Conservation (phyloP, 495 filamentous ascomycete genomes). For the Neurospora sp. region DNA sequence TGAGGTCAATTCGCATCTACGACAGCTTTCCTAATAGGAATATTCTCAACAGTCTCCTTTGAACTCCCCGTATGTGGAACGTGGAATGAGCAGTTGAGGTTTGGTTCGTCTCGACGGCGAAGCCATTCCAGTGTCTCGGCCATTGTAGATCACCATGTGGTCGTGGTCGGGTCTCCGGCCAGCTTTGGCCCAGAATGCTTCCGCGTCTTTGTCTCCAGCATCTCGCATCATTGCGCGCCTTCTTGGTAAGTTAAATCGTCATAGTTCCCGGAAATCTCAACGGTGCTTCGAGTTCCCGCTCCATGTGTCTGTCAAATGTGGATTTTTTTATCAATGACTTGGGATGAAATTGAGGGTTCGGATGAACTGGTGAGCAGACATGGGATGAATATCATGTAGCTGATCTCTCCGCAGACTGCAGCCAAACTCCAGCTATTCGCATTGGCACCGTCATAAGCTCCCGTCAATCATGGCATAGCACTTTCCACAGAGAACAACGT, state of each 20-base stretch:
- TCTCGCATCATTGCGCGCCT: slow-evolving; percentile 14
- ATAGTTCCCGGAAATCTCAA: neutral
- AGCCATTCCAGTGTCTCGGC: neutral
- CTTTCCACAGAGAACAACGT: slow-evolving; percentile 7
- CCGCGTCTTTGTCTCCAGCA: slow-evolving; percentile 7
- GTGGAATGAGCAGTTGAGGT: slow-evolving; percentile 9
- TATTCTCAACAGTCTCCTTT: neutral
- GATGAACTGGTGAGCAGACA: neutral
- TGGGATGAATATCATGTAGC: neutral
- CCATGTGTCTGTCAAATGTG: neutral
- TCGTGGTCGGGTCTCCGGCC: slow-evolving; percentile 16
- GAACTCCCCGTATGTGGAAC: neutral
- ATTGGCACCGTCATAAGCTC: slow-evolving; percentile 14
- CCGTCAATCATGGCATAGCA: slow-evolving; percentile 23
- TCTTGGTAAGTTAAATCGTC: neutral
- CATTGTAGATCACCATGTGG: slow-evolving; percentile 14
- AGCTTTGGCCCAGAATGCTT: slow-evolving; percentile 14
- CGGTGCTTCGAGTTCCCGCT: neutral
- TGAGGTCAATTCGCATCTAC: neutral
- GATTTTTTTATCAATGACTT: slow-evolving; percentile 5
- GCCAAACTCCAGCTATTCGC: neutral
- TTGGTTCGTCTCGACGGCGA: slow-evolving; percentile 15
- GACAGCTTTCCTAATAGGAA: neutral
- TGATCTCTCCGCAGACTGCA: neutral
- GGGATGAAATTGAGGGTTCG: neutral